A percentile compares a stretch with the other conserved stretches of the same genome.
Evolutionary conservation across 768 basidiomycete species (phyloP).

Genomic region (Candolleomyces aberdarensis): DNA sequence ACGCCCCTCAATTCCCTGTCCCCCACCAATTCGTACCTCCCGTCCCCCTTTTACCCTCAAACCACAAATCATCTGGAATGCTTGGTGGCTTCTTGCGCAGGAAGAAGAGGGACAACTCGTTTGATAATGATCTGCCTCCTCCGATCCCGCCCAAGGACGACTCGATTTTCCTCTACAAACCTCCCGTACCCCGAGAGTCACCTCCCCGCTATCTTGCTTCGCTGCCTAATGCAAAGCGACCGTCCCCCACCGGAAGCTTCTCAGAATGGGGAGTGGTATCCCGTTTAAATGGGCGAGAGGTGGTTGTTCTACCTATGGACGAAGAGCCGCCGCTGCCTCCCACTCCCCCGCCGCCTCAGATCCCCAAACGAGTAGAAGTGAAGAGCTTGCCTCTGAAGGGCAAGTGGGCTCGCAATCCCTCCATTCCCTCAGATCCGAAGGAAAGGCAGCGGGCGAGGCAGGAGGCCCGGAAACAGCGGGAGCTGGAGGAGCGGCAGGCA

Average conservation of each 20-base stretch:
- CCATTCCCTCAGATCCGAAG: conserved; percentile 25
- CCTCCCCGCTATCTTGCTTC: background rate
- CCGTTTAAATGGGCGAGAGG: no score
- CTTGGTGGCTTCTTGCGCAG: conserved; percentile 37
- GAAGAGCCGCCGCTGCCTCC: background rate
- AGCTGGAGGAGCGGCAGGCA: conserved; percentile 43
- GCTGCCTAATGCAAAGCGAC: background rate
- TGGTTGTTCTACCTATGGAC: background rate
- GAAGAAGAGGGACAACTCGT: conserved; percentile 27
- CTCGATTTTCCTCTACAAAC: no score
- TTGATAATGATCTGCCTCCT: conserved; percentile 26
- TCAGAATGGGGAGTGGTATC: no score
- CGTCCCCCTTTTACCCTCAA: background rate
- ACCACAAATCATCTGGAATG: conserved; percentile 14
- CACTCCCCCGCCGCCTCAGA: background rate
- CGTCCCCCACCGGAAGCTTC: no score
- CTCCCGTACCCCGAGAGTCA: background rate
- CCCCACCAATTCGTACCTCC: conserved; percentile 25
- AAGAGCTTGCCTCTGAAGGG: conserved; percentile 27
- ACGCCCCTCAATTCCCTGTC: conserved; percentile 21
- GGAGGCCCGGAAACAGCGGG: conserved; percentile 29
- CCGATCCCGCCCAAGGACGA: conserved; percentile 47
- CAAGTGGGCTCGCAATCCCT: conserved; percentile 33
- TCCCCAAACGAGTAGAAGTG: no score
- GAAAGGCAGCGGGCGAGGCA: conserved; percentile 30